phyloP scores from a whole-genome alignment of 192 early-diverging fungal genomes.

The Entomortierella lignicola region DNA sequence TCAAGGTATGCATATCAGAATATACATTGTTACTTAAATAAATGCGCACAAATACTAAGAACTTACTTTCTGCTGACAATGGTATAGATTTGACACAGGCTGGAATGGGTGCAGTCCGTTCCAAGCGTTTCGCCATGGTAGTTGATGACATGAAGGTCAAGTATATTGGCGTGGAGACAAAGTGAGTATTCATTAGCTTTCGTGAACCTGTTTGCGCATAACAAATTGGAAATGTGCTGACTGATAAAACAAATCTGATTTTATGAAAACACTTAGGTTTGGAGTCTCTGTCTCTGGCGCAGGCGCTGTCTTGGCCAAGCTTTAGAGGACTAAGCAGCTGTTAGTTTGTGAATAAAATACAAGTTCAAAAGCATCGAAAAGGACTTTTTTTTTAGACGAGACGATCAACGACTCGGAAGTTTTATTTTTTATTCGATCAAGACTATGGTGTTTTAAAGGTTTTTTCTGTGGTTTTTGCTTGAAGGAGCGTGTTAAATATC shows the following conservation, averaged over 20 bases:
- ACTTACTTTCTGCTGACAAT: background rate
- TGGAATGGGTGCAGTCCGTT: slow-evolving; percentile 74
- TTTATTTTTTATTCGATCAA: slow-evolving; percentile 2
- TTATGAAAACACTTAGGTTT: slow-evolving; percentile 17
- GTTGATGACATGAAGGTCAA: slow-evolving; percentile 78
- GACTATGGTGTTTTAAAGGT: background rate
- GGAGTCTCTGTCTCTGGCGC: slow-evolving; percentile 72
- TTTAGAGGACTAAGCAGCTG: background rate
- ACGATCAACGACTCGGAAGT: slow-evolving; percentile 14
- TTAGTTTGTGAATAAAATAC: background rate
- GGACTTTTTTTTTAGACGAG: background rate
- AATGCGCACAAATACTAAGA: background rate
- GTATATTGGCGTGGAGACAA: slow-evolving; percentile 77
- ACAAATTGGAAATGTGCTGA: background rate
- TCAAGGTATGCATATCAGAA: slow-evolving; percentile 34
- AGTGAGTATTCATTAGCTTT: slow-evolving; percentile 16
- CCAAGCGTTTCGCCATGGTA: slow-evolving; percentile 79
- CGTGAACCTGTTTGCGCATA: background rate
- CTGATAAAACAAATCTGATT: background rate
- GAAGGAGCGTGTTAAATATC: no score
- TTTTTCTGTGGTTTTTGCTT: no score
- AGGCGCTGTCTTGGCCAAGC: slow-evolving; percentile 67
- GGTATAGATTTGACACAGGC: slow-evolving; percentile 64
- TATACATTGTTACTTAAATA: background rate
- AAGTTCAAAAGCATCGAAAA: background rate